Evolutionary conservation across 2,329 filamentous ascomycete genomes (phyloP), one percentile per base, ranked within the genome.

Genomic region (Xylaria sp.): DNA sequence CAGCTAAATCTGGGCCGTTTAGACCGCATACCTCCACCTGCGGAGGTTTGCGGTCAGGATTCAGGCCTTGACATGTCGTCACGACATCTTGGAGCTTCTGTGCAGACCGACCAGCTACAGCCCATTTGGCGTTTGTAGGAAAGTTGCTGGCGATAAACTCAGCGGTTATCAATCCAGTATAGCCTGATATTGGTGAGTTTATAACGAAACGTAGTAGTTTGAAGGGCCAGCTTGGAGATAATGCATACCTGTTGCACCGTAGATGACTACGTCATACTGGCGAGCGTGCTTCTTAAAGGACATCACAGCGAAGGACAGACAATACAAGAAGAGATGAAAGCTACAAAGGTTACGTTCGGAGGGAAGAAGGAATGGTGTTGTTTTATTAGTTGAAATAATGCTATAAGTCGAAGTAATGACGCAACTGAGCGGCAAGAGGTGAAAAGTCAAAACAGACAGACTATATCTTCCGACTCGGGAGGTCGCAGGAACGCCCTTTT

Each of bases 1-100:
- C 74, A 25, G 76, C 74, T 20, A 90, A 73, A 7, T 86, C 82
- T 5, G 73, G 72, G 25, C 84, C 80, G 55, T 83, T 77, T 5
- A 87, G 76, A 63, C 77, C 79, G 70, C 81, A 85, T 29, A 86
- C 75, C 71, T 90, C 87, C 57, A 90, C 84, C 33, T 73, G 85
- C 85, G 73, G 58, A 22, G 53, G 44, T 29, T 63, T 64, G 60
- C 94, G 89, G 77, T 96, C 89, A 1, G 89, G 83, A 76, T 92
- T 92, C 65, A 91, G 74, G 63, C 81, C 77, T 73, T 89, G 88
- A 76, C 94, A 85, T 61, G 92, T 88, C 59, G 88, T 82, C 7
- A 89, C 87, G 11, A 97, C 79, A 45, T 81, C 80, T 71, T 91
- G 86, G 4, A 98, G 85, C 78, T 97, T 78, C 53, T 74, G 72